Evolutionary conservation across 2,329 filamentous ascomycete species (phyloP).

Genomic region (Saccharata proteae): DNA sequence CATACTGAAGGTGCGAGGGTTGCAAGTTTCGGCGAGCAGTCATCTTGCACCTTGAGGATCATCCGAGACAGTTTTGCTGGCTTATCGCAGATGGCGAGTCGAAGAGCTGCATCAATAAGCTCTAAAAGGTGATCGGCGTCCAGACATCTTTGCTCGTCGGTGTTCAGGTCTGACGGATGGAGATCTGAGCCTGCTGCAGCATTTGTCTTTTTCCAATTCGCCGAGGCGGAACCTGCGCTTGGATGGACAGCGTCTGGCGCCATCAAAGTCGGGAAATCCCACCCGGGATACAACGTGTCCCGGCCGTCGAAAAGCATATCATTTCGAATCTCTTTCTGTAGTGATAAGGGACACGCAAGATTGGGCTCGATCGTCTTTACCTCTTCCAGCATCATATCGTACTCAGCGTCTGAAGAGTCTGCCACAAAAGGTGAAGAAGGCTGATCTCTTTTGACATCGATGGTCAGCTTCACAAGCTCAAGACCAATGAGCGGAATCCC

Average conservation of each 20-base stretch:
- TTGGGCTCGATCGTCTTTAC: not conserved
- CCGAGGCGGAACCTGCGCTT: not conserved
- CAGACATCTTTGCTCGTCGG: conserved; percentile 2
- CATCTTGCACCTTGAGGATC: conserved; percentile 19
- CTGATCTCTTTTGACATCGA: conserved; percentile 12
- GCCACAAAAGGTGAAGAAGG: no score
- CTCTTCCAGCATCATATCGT: not conserved
- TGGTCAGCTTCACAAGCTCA: conserved; percentile 16
- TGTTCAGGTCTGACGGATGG: no score
- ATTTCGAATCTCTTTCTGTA: not conserved
- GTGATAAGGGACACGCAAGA: not conserved
- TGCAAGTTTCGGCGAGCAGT: conserved; percentile 21
- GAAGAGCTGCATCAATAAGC: conserved; percentile 25
- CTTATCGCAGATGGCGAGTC: conserved; percentile 21
- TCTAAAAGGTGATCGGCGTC: conserved; percentile 8
- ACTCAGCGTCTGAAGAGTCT: not conserved
- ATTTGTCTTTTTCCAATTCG: conserved; percentile 1
- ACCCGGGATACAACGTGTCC: not conserved
- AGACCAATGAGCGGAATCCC: conserved; percentile 16
- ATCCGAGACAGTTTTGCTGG: conserved; percentile 11
- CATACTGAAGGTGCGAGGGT: conserved; percentile 29
- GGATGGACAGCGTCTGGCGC: conserved; percentile 2
- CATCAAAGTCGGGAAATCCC: conserved; percentile 1
- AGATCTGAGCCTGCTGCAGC: no score
- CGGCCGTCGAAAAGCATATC: not conserved